Conservation (phyloP, 441 rosid species). For the Gossypium davidsonii region DNA sequence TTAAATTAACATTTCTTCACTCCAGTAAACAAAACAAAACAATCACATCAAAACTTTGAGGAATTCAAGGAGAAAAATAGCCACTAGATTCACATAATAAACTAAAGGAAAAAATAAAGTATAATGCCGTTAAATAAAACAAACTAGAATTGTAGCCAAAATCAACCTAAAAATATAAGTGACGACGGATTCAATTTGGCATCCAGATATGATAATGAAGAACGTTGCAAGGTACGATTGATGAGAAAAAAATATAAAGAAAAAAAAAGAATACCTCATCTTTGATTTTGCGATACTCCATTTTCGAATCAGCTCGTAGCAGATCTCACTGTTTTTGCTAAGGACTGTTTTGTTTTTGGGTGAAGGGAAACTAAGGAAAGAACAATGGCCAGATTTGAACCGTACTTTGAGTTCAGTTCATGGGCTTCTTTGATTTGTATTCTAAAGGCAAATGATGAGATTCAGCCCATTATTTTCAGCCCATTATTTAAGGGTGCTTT, state of each 20-base stretch:
- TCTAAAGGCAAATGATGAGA: neutral
- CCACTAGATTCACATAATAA: neutral
- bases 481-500: neutral
- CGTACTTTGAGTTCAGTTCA: neutral
- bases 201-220: neutral
- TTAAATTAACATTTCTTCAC: neutral
- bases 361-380: neutral
- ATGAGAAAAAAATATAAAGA: neutral
- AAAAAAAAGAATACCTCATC: constrained; percentile 36
- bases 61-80: neutral
- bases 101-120: neutral
- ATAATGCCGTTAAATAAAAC: neutral
- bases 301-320: neutral
- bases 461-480: neutral
- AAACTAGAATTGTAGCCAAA: neutral
- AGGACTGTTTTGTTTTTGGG: neutral
- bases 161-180: neutral
- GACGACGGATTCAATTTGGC: neutral
- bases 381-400: neutral
- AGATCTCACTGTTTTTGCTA: neutral
- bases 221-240: neutral
- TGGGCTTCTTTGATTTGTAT: neutral
- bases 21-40: neutral
- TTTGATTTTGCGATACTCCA: constrained; percentile 2
- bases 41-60: neutral